Evolutionary conservation across 2,329 filamentous ascomycete species (phyloP).

Genomic region (Curvularia verruculosa): DNA sequence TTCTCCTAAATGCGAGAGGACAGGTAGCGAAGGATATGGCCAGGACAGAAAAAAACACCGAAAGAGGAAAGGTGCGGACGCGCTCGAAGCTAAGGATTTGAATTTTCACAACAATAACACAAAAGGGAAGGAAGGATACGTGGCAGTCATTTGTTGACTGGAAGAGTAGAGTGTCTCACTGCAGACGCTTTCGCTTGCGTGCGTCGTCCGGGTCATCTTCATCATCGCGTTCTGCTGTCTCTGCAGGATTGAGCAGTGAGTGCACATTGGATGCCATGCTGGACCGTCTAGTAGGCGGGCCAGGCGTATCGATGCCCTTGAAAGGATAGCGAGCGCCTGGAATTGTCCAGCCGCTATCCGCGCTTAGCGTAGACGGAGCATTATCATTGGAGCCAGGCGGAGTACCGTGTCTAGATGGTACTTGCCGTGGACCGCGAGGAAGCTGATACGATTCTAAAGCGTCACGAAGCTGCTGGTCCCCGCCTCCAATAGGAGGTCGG

Average conservation of each 20-base stretch:
- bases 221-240: conserved; percentile 69
- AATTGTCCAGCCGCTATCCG: conserved; percentile 63
- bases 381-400: conserved; percentile 58
- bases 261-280: conserved; percentile 76
- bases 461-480: conserved; percentile 74
- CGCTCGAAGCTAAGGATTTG: neutral
- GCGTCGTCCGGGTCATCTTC: conserved; percentile 68
- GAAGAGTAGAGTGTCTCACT: conserved; percentile 15
- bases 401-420: conserved; percentile 60
- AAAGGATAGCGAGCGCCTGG: conserved; percentile 58
- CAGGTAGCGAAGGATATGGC: neutral
- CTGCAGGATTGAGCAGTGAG: conserved; percentile 70
- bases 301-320: conserved; percentile 58
- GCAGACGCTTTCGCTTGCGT: conserved; percentile 63
- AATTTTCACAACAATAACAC: neutral
- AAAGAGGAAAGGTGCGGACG: neutral
- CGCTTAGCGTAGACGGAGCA: conserved; percentile 56
- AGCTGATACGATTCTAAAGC: conserved; percentile 73
- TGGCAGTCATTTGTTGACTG: neutral
- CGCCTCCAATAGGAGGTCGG: conserved; percentile 50
- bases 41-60: neutral
- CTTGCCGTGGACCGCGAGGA: conserved; percentile 57
- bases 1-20: neutral
- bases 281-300: conserved; percentile 68
- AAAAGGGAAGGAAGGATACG: neutral